These are phyloP conservation scores for Tillandsia leiboldiana DNA, from an alignment of 176 grass and related monocot genomes.

Conservation along the genomic window DNA sequence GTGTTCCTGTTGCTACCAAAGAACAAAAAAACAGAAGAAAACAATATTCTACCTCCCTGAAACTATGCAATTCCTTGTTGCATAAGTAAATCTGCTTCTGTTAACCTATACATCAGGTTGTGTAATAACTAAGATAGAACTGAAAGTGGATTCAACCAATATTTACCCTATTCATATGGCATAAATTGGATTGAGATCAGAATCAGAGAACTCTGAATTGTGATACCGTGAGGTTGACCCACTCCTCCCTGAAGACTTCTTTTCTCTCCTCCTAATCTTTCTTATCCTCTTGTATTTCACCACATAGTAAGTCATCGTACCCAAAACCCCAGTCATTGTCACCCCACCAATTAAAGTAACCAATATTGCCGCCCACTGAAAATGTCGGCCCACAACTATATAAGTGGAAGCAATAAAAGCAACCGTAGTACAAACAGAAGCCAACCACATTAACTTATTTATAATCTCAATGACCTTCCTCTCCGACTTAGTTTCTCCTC, in stretches of 20 bases:
- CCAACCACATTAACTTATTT: slow-evolving; percentile 97
- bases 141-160: too few species aligned
- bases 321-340: slow-evolving; percentile 82
- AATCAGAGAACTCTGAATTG: slow-evolving; percentile 73
- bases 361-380: slow-evolving; percentile 77
- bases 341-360: slow-evolving; percentile 73
- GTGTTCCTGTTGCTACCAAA: too few species aligned
- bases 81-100: slow-evolving; percentile 4
- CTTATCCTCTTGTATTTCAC: slow-evolving; percentile 75
- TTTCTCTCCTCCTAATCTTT: slow-evolving; percentile 77
- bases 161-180: slow-evolving; percentile 49
- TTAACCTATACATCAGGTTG: slow-evolving; percentile 19
- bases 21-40: too few species aligned
- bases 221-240: slow-evolving; percentile 70
- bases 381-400: slow-evolving; percentile 70
- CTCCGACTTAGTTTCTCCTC: slow-evolving; percentile 90
- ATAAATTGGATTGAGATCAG: slow-evolving; percentile 75
- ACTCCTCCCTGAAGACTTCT: slow-evolving; percentile 60
- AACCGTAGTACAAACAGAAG: slow-evolving; percentile 88
- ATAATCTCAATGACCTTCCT: slow-evolving; percentile 82
- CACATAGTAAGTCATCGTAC: slow-evolving; percentile 94
- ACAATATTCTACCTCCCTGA: too few species aligned
- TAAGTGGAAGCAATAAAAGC: slow-evolving; percentile 90
- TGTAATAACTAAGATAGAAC: too few species aligned
- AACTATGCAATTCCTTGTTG: too few species aligned